Evolutionary conservation across 306 rosid species (phyloP).

Genomic region (Vicia villosa): DNA sequence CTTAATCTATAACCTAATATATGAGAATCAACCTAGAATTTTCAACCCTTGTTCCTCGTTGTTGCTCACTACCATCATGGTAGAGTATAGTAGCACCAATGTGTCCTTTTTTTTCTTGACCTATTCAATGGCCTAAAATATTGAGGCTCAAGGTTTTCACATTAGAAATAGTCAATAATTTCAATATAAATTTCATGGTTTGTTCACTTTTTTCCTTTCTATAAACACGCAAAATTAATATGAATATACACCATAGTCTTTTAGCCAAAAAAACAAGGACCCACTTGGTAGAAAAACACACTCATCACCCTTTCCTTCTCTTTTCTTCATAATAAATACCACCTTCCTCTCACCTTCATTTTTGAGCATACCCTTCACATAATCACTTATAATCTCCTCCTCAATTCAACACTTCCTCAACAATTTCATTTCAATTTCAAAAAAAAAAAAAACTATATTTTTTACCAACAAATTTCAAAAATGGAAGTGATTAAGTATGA

Average conservation of each 20-base stretch:
- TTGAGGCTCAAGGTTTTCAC: background rate
- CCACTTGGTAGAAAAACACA: constrained; percentile 20
- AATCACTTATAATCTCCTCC: constrained; percentile 29
- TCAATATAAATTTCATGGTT: background rate
- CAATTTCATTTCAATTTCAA: constrained; percentile 25
- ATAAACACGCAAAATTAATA: background rate
- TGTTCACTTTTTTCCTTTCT: background rate
- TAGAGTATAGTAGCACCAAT: background rate
- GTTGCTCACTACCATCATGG: constrained; percentile 31
- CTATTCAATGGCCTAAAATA: constrained; percentile 20
- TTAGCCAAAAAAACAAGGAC: constrained; percentile 10
- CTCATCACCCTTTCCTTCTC: constrained; percentile 39
- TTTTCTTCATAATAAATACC: constrained; percentile 45
- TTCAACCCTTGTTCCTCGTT: constrained; percentile 61
- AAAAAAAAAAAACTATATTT: background rate
- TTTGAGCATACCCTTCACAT: constrained; percentile 23
- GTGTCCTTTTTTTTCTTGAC: constrained; percentile 12
- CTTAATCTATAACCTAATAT: background rate
- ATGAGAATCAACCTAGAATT: constrained; percentile 42
- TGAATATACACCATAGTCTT: background rate
- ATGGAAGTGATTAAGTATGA: constrained; percentile 54
- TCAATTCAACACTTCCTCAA: background rate
- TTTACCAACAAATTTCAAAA: constrained; percentile 1
- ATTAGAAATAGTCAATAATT: constrained; percentile 50
- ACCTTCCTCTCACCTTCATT: constrained; percentile 60